These are phyloP conservation scores for Neoascochyta sp. DNA, from an alignment of 2,329 filamentous ascomycete genomes.

Conservation along the genomic window DNA sequence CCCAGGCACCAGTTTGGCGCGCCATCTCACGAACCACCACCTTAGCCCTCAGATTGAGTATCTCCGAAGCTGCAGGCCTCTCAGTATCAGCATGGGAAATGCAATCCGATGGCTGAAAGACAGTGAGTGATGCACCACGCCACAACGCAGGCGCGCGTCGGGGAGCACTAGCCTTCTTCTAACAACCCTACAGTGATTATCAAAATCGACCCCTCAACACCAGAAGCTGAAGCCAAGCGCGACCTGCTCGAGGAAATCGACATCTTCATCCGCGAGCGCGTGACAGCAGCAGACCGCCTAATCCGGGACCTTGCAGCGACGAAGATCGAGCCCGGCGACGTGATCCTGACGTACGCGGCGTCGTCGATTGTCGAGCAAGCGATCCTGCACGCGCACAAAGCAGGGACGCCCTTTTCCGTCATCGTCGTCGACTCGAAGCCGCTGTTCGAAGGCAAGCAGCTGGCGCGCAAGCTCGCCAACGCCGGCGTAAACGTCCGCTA, in stretches of 20 bases:
- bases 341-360: constrained; percentile 81
- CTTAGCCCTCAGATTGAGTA: constrained; percentile 95
- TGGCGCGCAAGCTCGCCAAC: constrained; percentile 67
- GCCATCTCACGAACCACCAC: constrained; percentile 86
- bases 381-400: constrained; percentile 65
- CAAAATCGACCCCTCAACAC: constrained; percentile 79
- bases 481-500: constrained; percentile 77
- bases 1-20: constrained; percentile 74
- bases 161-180: too few species aligned
- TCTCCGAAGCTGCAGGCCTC: constrained; percentile 85
- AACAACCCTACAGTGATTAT: constrained; percentile 62
- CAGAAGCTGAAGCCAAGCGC: constrained; percentile 78
- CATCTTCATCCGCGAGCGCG: constrained; percentile 82
- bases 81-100: constrained; percentile 96
- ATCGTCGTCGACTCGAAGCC: constrained; percentile 77
- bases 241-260: constrained; percentile 78
- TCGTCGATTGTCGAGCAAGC: constrained; percentile 82
- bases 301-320: constrained; percentile 73
- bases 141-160: background rate
- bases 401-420: constrained; percentile 74
- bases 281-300: constrained; percentile 79
- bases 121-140: too few species aligned
- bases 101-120: constrained; percentile 93
- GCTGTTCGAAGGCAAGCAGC: constrained; percentile 64
- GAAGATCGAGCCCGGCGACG: constrained; percentile 74